Evolutionary conservation across 2,329 filamentous ascomycete genomes (phyloP), one percentile per base, ranked within the genome.

Genomic region (Ophiostoma tasmaniense): DNA sequence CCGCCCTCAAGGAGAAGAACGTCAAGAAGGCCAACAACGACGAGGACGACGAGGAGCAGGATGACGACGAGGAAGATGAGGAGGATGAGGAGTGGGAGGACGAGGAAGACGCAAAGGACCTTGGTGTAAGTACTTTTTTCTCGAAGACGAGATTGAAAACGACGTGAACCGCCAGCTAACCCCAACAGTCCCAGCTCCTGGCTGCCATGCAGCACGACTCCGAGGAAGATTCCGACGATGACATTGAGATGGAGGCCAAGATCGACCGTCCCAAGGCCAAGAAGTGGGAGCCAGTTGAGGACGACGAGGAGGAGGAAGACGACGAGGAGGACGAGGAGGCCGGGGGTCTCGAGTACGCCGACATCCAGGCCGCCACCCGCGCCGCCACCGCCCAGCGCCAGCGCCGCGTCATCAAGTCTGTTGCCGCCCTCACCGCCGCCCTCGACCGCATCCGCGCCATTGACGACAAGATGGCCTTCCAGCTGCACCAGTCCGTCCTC

Each of bases 301-400:
- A 62, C 4, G 69, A 62, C 4, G 70, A 69, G 5, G 70, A 69
- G 1, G 69, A 70, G 0, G 70, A 78, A 7, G 77, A 79, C 2
- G 77, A 77, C 6, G 80, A 82, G 0, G 79, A 80, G 8, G 81
- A 82, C 0, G 82, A 85, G 0, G 81, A 83, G 0, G 82, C 84
- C 0, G 83, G 84, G 0, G 86, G 87, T 0, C 86, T 87, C 0
- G 86, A 89, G 0, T 89, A 89, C 1, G 87, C 89, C 0, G 89
- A 90, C 28, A 90, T 93, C 4, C 91, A 94, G 62, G 92, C 95
- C 73, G 93, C 97, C 62, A 90, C 93, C 3, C 90, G 87, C 75
- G 91, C 91, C 79, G 93, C 97, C 76, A 86, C 97, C 55, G 87
- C 96, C 71, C 92, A 93, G 20, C 91, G 96, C 80, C 92, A 95